phyloP scores from a whole-genome alignment of 2,329 filamentous ascomycete species.

The Fusarium setosum region DNA sequence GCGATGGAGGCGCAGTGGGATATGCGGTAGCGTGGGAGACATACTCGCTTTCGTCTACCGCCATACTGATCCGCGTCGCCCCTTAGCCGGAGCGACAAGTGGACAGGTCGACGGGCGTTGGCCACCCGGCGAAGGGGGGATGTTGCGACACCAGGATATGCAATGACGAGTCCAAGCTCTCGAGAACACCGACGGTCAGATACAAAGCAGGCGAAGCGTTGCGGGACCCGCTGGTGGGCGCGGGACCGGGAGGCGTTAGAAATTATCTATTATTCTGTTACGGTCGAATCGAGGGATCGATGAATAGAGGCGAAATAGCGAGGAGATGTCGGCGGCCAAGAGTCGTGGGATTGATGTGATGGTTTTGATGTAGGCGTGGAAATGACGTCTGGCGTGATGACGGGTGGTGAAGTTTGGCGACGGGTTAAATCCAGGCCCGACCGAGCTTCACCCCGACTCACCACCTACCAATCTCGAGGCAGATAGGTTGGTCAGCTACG shows the following conservation, averaged over 20 bases:
- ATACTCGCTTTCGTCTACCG: slow-evolving; percentile 65
- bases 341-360: slow-evolving; percentile 22
- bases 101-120: slow-evolving; percentile 16
- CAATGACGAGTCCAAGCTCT: slow-evolving; percentile 13
- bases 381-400: slow-evolving; percentile 44
- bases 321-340: slow-evolving; percentile 8
- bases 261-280: not conserved
- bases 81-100: slow-evolving; percentile 27
- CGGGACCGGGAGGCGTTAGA: not conserved
- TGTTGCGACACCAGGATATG: slow-evolving; percentile 13
- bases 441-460: slow-evolving; percentile 10
- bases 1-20: slow-evolving; percentile 9
- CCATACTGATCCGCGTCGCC: slow-evolving; percentile 54
- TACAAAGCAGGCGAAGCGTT: slow-evolving; percentile 11
- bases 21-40: slow-evolving; percentile 34
- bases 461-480: no score
- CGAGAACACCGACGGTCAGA: slow-evolving; percentile 6
- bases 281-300: not conserved
- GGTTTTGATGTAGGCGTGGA: slow-evolving; percentile 31
- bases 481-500: no score
- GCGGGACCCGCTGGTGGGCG: not conserved
- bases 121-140: slow-evolving; percentile 15
- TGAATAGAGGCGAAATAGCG: not conserved
- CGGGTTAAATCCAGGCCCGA: slow-evolving; percentile 32
- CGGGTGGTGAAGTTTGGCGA: slow-evolving; percentile 26